Base-by-base conservation (phyloP, 139 green algal species). In the Asterochloris erici region DNA sequence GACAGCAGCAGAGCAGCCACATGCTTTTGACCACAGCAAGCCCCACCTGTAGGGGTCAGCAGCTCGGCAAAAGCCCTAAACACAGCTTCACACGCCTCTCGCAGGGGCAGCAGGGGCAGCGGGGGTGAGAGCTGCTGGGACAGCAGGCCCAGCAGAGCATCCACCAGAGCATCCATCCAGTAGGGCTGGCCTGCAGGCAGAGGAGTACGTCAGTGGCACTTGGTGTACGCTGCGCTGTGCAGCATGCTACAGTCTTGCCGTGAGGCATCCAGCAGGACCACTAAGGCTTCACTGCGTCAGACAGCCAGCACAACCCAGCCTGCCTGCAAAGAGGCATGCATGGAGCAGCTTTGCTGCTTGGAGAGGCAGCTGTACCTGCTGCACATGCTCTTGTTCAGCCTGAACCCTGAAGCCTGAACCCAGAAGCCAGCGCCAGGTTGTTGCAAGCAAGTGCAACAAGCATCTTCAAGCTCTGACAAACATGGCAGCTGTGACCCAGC, bases 131-230 rank as follows among this genome's bases (percentile, higher is more conserved):
- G 74, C 9, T 85, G 82, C 60, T 62, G 60, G 0, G 91, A 84
- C 86, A 97, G 88, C 78, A 97, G 82, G 24, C 82, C 85, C 81
- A 97, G 87, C 84, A 94, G 64, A 74, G 94, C 79, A 63, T 97
- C 93, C 80, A 97, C 61, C 84, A 97, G 79, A 26, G 92, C 81
- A 77, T 97, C 93, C n/a, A 77, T 79, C 94, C 94, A 97, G 87
- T 68, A 60, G 11, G 84, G 82, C 17, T 78, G 74, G 9, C 19
- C 84, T 80, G 76, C 60, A 80, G 14, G 24, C 16, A 23, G 14
- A 71, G 66, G 66, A 71, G 19, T 71, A 9, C 17, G 2, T 26
- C 66, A 71, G 66, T 26, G 21, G 21, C 10, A 2, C 4, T 71
- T 71, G 21, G 19, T 9, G 17, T 21, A 24, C 66, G 4, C 21